A percentile compares a stretch with the other conserved stretches of the same genome.
phyloP scores from a whole-genome alignment of 2,329 filamentous ascomycete genomes.

The Paraphoma sp. region DNA sequence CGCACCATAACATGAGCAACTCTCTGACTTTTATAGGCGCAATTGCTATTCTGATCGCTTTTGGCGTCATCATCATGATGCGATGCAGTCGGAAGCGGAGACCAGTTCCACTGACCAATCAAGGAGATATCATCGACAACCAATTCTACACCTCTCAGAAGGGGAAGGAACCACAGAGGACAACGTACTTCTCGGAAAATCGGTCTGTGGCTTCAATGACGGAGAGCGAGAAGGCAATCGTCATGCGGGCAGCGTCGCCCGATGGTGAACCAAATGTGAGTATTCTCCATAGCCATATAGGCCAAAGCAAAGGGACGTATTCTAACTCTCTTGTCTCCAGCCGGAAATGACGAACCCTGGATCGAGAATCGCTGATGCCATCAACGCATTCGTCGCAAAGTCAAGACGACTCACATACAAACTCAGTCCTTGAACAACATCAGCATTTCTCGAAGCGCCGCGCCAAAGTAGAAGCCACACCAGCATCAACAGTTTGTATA shows the following conservation, averaged over 20 bases:
- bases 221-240: slow-evolving; percentile 16
- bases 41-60: slow-evolving; percentile 9
- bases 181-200: not conserved
- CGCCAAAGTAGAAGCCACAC: not conserved
- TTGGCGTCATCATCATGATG: slow-evolving; percentile 9
- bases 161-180: not conserved
- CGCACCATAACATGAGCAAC: not conserved
- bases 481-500: no score
- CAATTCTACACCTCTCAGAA: no score
- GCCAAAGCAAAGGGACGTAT: not conserved
- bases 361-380: slow-evolving; percentile 6
- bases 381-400: slow-evolving; percentile 14
- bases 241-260: slow-evolving; percentile 12
- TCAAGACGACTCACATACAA: slow-evolving; percentile 17
- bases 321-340: not conserved
- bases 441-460: no score
- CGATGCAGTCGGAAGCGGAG: not conserved
- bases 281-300: not conserved
- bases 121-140: no score
- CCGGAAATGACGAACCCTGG: not conserved
- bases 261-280: slow-evolving; percentile 11
- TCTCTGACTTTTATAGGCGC: slow-evolving; percentile 5
- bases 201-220: slow-evolving; percentile 8
- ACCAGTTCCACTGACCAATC: no score
- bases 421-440: slow-evolving; percentile 11